Evolutionary conservation across 169 alveolate species (phyloP).

Genomic region (Theileria annulata): DNA sequence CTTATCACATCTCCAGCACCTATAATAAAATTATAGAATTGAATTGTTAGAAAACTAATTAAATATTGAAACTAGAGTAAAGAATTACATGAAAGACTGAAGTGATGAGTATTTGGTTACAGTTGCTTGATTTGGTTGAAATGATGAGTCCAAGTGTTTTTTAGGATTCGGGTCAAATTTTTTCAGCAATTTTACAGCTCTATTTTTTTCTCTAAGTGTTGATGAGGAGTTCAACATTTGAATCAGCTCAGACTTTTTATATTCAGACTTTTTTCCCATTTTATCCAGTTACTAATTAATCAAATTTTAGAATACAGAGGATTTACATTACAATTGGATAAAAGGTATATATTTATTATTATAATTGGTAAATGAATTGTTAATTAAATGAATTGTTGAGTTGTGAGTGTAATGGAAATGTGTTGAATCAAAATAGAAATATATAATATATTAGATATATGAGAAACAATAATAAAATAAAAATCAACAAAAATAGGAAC

Average conservation of each 20-base stretch:
- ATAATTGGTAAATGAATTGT: no score
- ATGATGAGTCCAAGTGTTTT: slow-evolving; percentile 73
- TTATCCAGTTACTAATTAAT: not conserved
- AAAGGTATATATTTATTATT: no score
- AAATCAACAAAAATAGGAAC: not conserved
- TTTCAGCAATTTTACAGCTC: slow-evolving; percentile 71
- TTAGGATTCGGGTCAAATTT: slow-evolving; percentile 78
- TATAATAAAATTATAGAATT: not conserved
- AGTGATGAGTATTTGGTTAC: slow-evolving; percentile 69
- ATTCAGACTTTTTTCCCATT: slow-evolving; percentile 73
- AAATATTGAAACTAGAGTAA: not conserved
- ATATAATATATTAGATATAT: not conserved
- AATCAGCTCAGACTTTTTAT: slow-evolving; percentile 71
- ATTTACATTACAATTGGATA: no score
- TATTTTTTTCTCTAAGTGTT: slow-evolving; percentile 71
- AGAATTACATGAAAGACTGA: slow-evolving; percentile 68
- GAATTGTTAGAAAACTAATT: not conserved
- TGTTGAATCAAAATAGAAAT: no score
- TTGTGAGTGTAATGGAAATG: no score
- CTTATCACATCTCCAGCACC: slow-evolving; percentile 81
- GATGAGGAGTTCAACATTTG: slow-evolving; percentile 63
- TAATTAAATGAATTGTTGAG: no score
- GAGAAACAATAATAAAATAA: not conserved
- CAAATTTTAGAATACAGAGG: no score
- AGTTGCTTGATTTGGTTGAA: slow-evolving; percentile 68